Conservation (phyloP, 2,329 filamentous ascomycete genomes). For the Mollisia scopiformis region DNA sequence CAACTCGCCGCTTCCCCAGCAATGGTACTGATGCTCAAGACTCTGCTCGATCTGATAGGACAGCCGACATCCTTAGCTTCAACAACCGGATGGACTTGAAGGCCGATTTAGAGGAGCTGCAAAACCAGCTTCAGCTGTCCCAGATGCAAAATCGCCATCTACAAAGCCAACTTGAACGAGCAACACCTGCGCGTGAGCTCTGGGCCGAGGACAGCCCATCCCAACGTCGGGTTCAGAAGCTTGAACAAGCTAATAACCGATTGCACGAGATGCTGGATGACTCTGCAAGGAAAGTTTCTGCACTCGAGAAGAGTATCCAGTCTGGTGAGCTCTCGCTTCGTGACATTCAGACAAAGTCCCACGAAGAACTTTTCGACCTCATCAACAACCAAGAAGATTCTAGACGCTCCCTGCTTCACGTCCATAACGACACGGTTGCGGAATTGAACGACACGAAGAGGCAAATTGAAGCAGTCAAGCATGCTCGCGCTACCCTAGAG, state of each 20-base stretch:
- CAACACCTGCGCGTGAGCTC: conserved; percentile 61
- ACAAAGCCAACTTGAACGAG: conserved; percentile 80
- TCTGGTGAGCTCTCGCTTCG: conserved; percentile 86
- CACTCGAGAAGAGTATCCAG: conserved; percentile 83
- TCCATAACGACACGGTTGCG: conserved; percentile 82
- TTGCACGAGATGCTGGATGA: conserved; percentile 95
- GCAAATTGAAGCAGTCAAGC: conserved; percentile 84
- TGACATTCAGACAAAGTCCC: conserved; percentile 89
- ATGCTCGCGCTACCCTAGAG: conserved; percentile 77
- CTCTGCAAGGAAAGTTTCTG: conserved; percentile 88
- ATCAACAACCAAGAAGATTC: conserved; percentile 93
- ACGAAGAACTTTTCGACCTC: conserved; percentile 91
- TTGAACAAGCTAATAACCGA: conserved; percentile 89
- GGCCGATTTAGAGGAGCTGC: conserved; percentile 86
- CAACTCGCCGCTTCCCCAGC: conserved; percentile 70
- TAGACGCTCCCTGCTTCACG: conserved; percentile 76
- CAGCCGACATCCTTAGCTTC: conserved; percentile 79
- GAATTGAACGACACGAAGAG: conserved; percentile 87
- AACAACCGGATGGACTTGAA: conserved; percentile 91
- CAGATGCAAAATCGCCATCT: conserved; percentile 96
- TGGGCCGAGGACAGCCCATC: conserved; percentile 79
- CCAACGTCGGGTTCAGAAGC: conserved; percentile 79
- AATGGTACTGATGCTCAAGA: conserved; percentile 67
- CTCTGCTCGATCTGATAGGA: conserved; percentile 82
- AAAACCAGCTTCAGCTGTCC: conserved; percentile 90